Evolutionary conservation across 305 asterid genomes (phyloP), one percentile per base, ranked within the genome.

Genomic region (Stenogyne calaminthoides): DNA sequence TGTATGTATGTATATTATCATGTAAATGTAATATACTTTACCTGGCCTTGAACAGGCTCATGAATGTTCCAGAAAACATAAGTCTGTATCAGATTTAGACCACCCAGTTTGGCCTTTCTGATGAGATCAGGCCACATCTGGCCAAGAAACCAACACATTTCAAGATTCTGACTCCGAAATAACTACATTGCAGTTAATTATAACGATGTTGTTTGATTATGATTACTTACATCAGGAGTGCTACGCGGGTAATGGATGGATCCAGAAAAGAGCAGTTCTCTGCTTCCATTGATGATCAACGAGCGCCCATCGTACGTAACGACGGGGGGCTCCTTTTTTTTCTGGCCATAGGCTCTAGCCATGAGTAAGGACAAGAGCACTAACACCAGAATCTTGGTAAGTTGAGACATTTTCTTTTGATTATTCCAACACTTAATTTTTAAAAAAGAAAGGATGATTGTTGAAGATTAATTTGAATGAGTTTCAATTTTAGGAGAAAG

Each of bases 1-100:
- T 25, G 2, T 25, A 25, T 25, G 29, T 25, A 25, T 25, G 3
- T 25, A 25, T 1, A 25, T 25, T 2, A 22, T 22, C 2, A 22
- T 15, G 0, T 27, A 25, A 9, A 44, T 57, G 10, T 10, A 39
- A 57, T 22, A 15, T 29, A 7, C 1, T 49, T 80, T 80, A 88
- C 97, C 90, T 88, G 83, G 42, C 97, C 97, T 73, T 88, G 83
- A 46, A 81, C 84, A 2, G 98, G 98, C 80, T 93, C 98, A 15
- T 93, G 98, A 72, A 83, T 39, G 77, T 93, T 93, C 98, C 98
- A 93, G 64, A 93, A 93, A 2, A 93, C 85, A 40, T 93, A 93
- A 22, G 98, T 93, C 72, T 90, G 95, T 25, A 92, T 85, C 22
- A 88, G 34, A 15, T 92, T 90, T 0, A 92, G 69, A 6, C 98